Base-by-base conservation (phyloP, 805 yeast species). In the Metschnikowia gelsemii region DNA sequence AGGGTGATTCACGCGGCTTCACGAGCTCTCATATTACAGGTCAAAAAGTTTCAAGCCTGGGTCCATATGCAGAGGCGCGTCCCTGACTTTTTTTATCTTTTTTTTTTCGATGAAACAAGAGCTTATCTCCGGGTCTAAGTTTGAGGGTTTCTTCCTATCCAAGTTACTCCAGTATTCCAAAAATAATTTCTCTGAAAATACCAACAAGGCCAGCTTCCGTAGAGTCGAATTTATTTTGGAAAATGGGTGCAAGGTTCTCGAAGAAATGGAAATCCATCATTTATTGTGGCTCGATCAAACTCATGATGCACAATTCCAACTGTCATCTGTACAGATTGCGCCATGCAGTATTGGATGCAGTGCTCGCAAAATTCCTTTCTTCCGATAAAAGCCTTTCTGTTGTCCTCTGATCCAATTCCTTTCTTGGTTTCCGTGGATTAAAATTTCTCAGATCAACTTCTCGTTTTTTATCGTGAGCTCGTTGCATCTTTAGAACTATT, bases 1-100 rank as follows among this genome's bases (percentile, higher is more conserved):
- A 38, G 13, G 32, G 18, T 13, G 28, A 21, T 40, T 14, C 44
- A 44, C 36, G 32, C 44, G 44, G 47, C 47, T 25, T 28, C 47
- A 35, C 18, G 25, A 17, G 31, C 33, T 32, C 16, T 19, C 26
- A 14, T 25, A 14, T 26, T 25, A 38, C 36, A 38, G 36, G 36
- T 13, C 16, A 35, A 33, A 24, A n/a, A n/a, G n/a, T n/a, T n/a
- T n/a, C n/a, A n/a, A 33, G 37, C 37, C 29, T 22, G 13, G 8
- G 24, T 9, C 13, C 12, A 17, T 12, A 18, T 26, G 16, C 38
- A 27, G 39, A 13, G 9, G 14, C 32, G 12, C n/a, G n/a, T n/a
- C n/a, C n/a, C n/a, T n/a, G n/a, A n/a, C n/a, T 9, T 5, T 5
- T 8, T 5, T 5, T 20, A 28, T 14, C n/a, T n/a, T n/a, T n/a